These are phyloP conservation scores for Calocybe cyanea DNA, from an alignment of 768 basidiomycete species.

Conservation along the genomic window DNA sequence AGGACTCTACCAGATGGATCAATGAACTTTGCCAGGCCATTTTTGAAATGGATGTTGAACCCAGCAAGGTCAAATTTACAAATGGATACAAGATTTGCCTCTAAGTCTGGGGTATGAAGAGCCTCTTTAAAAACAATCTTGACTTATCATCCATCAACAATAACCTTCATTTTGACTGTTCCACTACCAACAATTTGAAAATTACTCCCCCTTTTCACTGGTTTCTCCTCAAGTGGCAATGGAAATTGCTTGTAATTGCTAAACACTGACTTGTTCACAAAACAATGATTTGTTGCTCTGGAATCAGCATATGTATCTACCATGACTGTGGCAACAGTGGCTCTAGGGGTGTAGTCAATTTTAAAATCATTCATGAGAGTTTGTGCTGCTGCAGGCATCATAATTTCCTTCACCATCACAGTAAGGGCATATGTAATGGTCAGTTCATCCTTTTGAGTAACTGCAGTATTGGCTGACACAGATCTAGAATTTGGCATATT, in stretches of 20 bases:
- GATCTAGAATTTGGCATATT: no score
- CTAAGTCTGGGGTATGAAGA: neutral
- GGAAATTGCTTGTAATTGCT: neutral
- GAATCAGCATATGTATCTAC: neutral
- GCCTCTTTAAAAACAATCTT: neutral
- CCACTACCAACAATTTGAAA: neutral
- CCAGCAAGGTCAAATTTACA: neutral
- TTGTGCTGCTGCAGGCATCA: neutral
- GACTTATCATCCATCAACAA: neutral
- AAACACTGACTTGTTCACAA: neutral
- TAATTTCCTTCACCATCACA: no score
- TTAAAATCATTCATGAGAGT: neutral
- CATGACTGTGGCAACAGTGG: neutral
- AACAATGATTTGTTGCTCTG: neutral
- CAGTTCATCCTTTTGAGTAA: no score
- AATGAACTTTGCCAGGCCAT: no score
- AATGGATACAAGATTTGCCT: neutral
- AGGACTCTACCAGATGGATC: no score
- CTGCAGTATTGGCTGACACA: no score
- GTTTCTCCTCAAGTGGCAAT: neutral
- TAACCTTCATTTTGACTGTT: neutral
- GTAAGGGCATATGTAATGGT: no score
- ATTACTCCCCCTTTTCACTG: neutral
- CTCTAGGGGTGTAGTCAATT: neutral
- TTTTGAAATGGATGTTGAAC: neutral